Base-by-base conservation (phyloP, 495 filamentous ascomycete genomes). In the Xylaria bambusicola region DNA sequence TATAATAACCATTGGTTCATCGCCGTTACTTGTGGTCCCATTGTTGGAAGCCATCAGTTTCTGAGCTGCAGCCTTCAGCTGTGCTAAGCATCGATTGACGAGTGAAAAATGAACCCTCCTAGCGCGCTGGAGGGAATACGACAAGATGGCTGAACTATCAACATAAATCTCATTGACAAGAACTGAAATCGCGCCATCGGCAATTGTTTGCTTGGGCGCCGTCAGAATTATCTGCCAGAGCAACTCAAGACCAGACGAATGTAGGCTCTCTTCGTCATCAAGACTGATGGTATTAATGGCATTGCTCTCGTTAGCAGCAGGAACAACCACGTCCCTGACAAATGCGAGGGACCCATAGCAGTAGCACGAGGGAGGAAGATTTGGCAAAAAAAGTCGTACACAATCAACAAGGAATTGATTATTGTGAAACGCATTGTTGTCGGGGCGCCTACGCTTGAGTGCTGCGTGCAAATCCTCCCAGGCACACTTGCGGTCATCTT, bases 161-260 rank as follows among this genome's bases (percentile, higher is more conserved):
- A 97, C 70, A 62, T 93, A 96, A n/a, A 89, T 77, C 27, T 86
- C 78, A 33, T 66, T 65, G 26, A 92, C 90, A 8, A 96, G 82
- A 18, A 84, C 81, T 33, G 77, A 75, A 23, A 88, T 93, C 3
- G 89, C 87, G 44, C 80, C 73, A 5, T 79, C 73, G 61, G 91
- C 91, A 47, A 95, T 86, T 0, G 83, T 86, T 44, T 82, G 80
- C n/a, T 80, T 75, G 3, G 84, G 85, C 12, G 90, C 86, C 18
- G 80, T 85, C 47, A 97, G 68, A 17, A 93, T 86, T 66, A 96
- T 85, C 15, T 82, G 84, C 93, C 93, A 98, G 47, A 97, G 77
- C 41, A 90, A 80, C 52, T 94, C 90, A 49, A 90, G 79, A 8
- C 87, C 88, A 17, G 81, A 76, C 20, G 86, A 73, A 26, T 67